Percentiles rank a stretch among this genome's conserved stretches.
phyloP scores from a whole-genome alignment of 2,329 filamentous ascomycete genomes.

The Magnaporthales sp. region DNA sequence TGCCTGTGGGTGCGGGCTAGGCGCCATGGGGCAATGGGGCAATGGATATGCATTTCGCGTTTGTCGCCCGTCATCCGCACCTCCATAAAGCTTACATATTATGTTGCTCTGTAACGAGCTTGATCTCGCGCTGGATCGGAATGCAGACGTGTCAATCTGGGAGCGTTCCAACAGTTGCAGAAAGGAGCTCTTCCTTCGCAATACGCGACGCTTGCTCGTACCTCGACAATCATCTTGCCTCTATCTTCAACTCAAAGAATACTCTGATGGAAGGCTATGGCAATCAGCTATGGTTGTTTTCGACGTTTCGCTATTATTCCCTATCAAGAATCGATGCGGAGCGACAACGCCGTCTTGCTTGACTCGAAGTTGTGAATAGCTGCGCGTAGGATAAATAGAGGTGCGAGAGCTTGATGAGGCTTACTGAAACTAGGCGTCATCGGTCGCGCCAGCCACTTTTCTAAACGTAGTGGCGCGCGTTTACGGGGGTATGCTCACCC shows the following conservation, averaged over 20 bases:
- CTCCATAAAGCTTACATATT: slow-evolving; percentile 53
- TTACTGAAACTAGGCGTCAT: neutral
- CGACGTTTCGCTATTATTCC: neutral
- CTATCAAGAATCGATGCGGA: neutral
- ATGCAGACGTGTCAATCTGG: slow-evolving; percentile 5
- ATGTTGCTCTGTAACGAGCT: slow-evolving; percentile 86
- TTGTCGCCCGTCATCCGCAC: neutral
- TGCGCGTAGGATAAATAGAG: neutral
- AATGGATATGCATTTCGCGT: neutral
- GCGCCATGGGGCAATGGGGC: neutral
- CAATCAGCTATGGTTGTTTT: neutral
- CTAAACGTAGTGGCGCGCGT: neutral
- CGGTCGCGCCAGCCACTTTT: neutral
- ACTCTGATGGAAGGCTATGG: neutral
- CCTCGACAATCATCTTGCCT: slow-evolving; percentile 29
- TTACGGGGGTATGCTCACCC: neutral
- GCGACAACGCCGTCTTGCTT: neutral
- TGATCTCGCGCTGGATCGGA: slow-evolving; percentile 69
- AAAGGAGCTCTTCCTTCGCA: neutral
- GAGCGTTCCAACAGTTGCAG: slow-evolving; percentile 1
- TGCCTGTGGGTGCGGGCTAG: neutral
- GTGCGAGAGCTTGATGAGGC: neutral
- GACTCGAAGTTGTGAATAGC: neutral
- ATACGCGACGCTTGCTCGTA: slow-evolving; percentile 10
- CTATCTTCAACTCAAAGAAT: neutral